Evolutionary conservation across 192 early-diverging fungal genomes (phyloP), one percentile per base, ranked within the genome.

Genomic region (Umbelopsis isabellina): DNA sequence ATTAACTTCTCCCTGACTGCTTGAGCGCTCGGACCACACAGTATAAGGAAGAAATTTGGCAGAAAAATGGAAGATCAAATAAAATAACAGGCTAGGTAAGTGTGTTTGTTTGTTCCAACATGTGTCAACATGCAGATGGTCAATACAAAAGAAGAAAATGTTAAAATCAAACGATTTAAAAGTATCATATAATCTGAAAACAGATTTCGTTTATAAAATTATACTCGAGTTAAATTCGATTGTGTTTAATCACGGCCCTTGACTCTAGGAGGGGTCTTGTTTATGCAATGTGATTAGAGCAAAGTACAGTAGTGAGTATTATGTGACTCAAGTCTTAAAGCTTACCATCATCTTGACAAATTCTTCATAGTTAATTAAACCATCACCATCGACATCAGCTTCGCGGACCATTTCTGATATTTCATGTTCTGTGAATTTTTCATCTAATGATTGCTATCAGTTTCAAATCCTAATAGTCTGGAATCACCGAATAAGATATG

Each of bases 291-390:
- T 58, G 18, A 5, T 10, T 18, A 10, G 53, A 0, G 13, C 7
- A 16, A 61, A 4, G 55, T 30, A 1, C 55, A 6, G 25, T 35
- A 35, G 18, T 15, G 18, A 35, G 15, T 16, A 66, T 10, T 4
- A 41, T 41, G 2, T 1, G 37, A 6, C 5, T 41, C 37, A 41
- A 10, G 10, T 41, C 2, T 5, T 41, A 45, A 18, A 22, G 49
- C 65, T 21, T 70, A 70, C 74, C 85, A 89, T 89, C 75, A 91
- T 91, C 79, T 91, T 91, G 74, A 91, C 83, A 79, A 96, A 96
- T 82, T 96, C 93, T 75, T 94, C 89, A 71, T 92, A 92, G 74
- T 92, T 92, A 77, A 97, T 97, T 70, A 88, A 83, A 50, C 93
- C 93, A 69, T 94, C 93, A 35, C 91, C 91, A 64, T 94, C 89